These are phyloP conservation scores for Chlamydomonas eustigma DNA, from an alignment of 139 green algal genomes.

Conservation along the genomic window DNA sequence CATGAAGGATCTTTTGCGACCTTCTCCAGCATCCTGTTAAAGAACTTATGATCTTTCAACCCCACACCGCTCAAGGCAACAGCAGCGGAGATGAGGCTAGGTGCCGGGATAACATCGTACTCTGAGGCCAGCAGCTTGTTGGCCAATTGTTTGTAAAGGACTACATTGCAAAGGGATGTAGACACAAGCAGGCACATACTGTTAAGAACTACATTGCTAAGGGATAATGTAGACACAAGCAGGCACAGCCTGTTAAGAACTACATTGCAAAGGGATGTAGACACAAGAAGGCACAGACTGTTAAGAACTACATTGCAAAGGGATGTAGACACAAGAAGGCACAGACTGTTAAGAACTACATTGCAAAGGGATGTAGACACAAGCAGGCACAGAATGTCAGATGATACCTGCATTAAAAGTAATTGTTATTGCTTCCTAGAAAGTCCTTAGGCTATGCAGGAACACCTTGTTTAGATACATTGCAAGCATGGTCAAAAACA, in stretches of 20 bases:
- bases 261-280: neutral
- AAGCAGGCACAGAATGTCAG: neutral
- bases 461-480: too few relatives aligned
- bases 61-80: neutral
- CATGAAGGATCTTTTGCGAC: neutral
- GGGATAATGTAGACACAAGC: too few relatives aligned
- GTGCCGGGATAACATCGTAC: neutral
- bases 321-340: too few relatives aligned
- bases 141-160: too few relatives aligned
- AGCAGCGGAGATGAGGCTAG: neutral
- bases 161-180: neutral
- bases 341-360: too few relatives aligned
- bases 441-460: too few relatives aligned
- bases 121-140: too few relatives aligned
- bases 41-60: neutral
- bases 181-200: neutral
- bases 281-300: neutral
- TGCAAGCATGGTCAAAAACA: neutral
- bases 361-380: neutral
- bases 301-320: neutral
- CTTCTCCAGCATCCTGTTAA: neutral
- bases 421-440: too few relatives aligned
- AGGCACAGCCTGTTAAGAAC: too few relatives aligned
- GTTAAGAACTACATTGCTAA: neutral
- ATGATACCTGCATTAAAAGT: neutral